Evolutionary conservation across 352 stramenopile genomes (phyloP).

Genomic region (Phytophthora litchii): DNA sequence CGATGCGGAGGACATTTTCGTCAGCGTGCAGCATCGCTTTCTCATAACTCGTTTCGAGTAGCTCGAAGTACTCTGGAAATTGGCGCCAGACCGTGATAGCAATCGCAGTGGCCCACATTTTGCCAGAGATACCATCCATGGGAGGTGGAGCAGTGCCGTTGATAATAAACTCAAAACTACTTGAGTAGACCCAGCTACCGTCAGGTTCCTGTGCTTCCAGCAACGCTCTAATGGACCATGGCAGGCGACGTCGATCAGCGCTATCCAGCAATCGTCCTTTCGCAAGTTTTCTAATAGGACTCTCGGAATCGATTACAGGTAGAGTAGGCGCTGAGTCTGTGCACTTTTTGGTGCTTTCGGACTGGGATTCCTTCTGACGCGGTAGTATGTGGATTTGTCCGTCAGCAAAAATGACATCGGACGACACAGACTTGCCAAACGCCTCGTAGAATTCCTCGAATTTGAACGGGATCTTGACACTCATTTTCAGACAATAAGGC

Average conservation of each 20-base stretch:
- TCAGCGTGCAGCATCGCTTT: slow-evolving; percentile 69
- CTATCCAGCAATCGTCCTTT: slow-evolving; percentile 39
- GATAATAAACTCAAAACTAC: slow-evolving; percentile 60
- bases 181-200: slow-evolving; percentile 68
- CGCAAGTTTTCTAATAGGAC: slow-evolving; percentile 14
- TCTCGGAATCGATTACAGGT: slow-evolving; percentile 1
- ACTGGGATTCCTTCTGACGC: slow-evolving; percentile 7
- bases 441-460: slow-evolving; percentile 76
- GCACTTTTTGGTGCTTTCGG: background rate
- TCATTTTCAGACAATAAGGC: slow-evolving; percentile 16
- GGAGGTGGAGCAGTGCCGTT: slow-evolving; percentile 49
- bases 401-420: slow-evolving; percentile 45
- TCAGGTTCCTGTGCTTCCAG: slow-evolving; percentile 58
- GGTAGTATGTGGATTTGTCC: slow-evolving; percentile 48
- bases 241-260: slow-evolving; percentile 35
- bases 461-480: slow-evolving; percentile 29
- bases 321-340: background rate
- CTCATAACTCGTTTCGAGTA: slow-evolving; percentile 58
- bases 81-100: slow-evolving; percentile 61
- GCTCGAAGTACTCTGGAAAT: slow-evolving; percentile 62
- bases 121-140: slow-evolving; percentile 50
- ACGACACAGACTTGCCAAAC: slow-evolving; percentile 63
- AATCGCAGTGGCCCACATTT: slow-evolving; percentile 68
- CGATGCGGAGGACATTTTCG: slow-evolving; percentile 56
- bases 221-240: slow-evolving; percentile 48